Base-by-base conservation (phyloP, 2,329 filamentous ascomycete species). In the Fusarium caatingaense region DNA sequence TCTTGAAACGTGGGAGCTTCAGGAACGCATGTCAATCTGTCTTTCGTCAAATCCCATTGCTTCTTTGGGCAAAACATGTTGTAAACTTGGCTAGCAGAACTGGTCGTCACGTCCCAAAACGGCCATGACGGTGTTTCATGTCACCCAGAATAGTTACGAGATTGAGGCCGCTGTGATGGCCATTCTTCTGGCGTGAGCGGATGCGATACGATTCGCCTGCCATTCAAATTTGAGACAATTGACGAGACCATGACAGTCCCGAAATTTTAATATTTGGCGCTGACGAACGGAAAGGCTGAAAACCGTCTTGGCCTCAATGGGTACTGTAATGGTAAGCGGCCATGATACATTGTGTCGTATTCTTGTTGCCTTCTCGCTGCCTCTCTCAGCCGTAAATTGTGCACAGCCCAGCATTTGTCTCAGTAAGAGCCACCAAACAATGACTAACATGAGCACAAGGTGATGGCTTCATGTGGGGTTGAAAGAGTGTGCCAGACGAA, bases 1-100 rank as follows among this genome's bases (percentile, higher is more conserved):
- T 60, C 58, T 68, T 72, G 73, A 75, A 75, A 75, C 73, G 64
- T 74, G 73, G 64, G 63, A 65, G 44, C 50, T 49, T 58, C 68
- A 63, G 60, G 61, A 68, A 66, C 60, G 51, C 48, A 56, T 66
- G 65, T 37, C 60, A 66, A 67, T 67, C 30, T 63, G 25, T 37
- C 51, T 47, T 27, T 46, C 40, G 23, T 64, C 67, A 49, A 68
- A 56, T 60, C 53, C 34, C 9, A 23, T 55, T 44, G 53, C 68
- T 66, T 32, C 47, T 72, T 69, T 69, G 42, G 60, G 60, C 32
- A 37, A 67, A 54, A 48, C 23, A 45, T 57, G 10, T 30, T 47
- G 42, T 37, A 20, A 21, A 27, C 54, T 56, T 64, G 47, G 66
- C 45, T 57, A 42, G 49, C 48, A 20, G 28, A 64, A 67, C 25